Evolutionary conservation across 192 early-diverging fungal genomes (phyloP), one percentile per base, ranked within the genome.

Genomic region (Umbelopsis vinacea): DNA sequence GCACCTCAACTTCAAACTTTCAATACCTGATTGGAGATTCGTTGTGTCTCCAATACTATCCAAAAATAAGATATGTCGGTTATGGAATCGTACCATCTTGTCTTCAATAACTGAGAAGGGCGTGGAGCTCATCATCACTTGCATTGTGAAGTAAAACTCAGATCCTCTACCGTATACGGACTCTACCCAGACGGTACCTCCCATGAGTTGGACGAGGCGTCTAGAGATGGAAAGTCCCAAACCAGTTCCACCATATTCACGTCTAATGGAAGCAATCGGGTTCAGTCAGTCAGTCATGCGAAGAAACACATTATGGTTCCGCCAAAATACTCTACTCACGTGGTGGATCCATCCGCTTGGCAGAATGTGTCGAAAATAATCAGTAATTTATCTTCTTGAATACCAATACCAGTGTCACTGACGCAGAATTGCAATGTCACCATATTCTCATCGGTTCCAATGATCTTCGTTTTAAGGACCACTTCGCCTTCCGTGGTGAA

Each of bases 221-320:
- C 89, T 90, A 11, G 89, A 93, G 52, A 97, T 97, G 38, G 89
- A 92, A 35, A 97, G 83, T 0, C 94, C 94, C 21, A 97, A 78
- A 0, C 95, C 94, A 12, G 93, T 95, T 35, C 94, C 94, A 48
- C 93, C 93, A 71, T 92, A 97, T 81, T 91, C 88, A 74, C 92
- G 90, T 22, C 69, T 70, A 19, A 23, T 43, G 12, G 40, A n/a
- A 23, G 4, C 0, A 19, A 24, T 17, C 12, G 21, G n/a, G n/a
- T n/a, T n/a, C n/a, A n/a, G n/a, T 40, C 11, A 43, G 40, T 43
- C 29, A 60, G n/a, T n/a, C n/a, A 60, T 15, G n/a, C 12, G 35
- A 60, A 60, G 35, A 60, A 60, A 35, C n/a, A 67, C 1, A 37
- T 15, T 21, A 29, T 67, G 21, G n/a, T n/a, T n/a, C n/a, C n/a